phyloP scores from a whole-genome alignment of 2,329 filamentous ascomycete genomes.

The Diaporthe aspalathi region DNA sequence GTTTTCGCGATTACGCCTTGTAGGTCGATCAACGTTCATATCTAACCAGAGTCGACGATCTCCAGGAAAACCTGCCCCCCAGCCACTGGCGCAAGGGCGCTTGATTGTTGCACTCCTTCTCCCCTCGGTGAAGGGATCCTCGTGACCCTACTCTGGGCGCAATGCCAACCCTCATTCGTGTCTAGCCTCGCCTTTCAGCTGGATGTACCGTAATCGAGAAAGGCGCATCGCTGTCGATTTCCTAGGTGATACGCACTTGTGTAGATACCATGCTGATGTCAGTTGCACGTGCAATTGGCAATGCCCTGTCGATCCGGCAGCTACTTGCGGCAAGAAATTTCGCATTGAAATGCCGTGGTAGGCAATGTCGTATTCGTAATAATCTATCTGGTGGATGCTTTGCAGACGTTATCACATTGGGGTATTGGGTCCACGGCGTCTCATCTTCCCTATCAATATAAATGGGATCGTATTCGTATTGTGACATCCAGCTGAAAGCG shows the following conservation, averaged over 20 bases:
- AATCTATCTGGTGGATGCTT: not conserved
- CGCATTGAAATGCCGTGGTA: not conserved
- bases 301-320: not conserved
- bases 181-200: too few species aligned
- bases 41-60: too few species aligned
- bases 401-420: not conserved
- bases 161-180: too few species aligned
- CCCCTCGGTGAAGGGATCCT: too few species aligned
- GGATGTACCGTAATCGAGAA: too few species aligned
- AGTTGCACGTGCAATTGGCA: not conserved
- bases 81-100: too few species aligned
- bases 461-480: slow-evolving; percentile 18
- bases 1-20: too few species aligned
- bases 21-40: too few species aligned
- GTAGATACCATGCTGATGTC: not conserved
- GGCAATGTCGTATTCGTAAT: slow-evolving; percentile 10
- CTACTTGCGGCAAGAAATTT: not conserved
- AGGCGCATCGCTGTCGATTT: too few species aligned
- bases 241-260: not conserved
- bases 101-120: too few species aligned
- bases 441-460: not conserved
- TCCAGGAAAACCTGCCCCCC: too few species aligned
- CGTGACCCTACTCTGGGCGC: too few species aligned
- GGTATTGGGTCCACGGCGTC: not conserved
- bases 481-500: not conserved